These are phyloP conservation scores for Stachybotrys echinatus DNA, from an alignment of 2,329 filamentous ascomycete species.

Conservation along the genomic window DNA sequence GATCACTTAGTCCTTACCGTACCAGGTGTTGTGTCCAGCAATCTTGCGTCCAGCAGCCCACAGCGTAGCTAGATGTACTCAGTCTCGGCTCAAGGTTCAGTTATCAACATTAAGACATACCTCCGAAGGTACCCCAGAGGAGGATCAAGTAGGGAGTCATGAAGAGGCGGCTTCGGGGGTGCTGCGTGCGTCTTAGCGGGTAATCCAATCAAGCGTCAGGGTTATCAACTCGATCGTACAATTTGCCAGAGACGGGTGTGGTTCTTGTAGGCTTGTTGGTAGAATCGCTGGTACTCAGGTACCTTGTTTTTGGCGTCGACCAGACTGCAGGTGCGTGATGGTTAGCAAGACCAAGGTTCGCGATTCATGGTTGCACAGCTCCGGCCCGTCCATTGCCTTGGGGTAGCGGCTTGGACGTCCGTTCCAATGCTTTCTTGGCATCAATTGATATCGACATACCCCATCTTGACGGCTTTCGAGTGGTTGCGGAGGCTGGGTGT, in stretches of 20 bases:
- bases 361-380: constrained; percentile 6
- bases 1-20: constrained; percentile 44
- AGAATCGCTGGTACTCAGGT: constrained; percentile 67
- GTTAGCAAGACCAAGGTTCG: constrained; percentile 11
- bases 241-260: constrained; percentile 72
- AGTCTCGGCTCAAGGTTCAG: background rate
- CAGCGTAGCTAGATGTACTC: constrained; percentile 40
- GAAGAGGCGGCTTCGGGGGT: constrained; percentile 58
- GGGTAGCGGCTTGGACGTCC: background rate
- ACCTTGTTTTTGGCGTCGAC: constrained; percentile 73
- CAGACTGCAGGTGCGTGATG: constrained; percentile 37
- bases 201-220: background rate
- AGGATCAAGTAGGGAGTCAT: constrained; percentile 64
- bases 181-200: constrained; percentile 34
- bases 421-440: background rate
- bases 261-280: constrained; percentile 66
- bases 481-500: constrained; percentile 13
- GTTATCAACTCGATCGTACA: constrained; percentile 47
- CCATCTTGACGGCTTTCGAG: constrained; percentile 30
- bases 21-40: constrained; percentile 76
- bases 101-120: constrained; percentile 37
- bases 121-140: constrained; percentile 56
- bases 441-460: constrained; percentile 21
- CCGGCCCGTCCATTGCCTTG: background rate
- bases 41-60: constrained; percentile 73